Base-by-base conservation (phyloP, 306 rosid genomes). In the Clitoria ternatea region DNA sequence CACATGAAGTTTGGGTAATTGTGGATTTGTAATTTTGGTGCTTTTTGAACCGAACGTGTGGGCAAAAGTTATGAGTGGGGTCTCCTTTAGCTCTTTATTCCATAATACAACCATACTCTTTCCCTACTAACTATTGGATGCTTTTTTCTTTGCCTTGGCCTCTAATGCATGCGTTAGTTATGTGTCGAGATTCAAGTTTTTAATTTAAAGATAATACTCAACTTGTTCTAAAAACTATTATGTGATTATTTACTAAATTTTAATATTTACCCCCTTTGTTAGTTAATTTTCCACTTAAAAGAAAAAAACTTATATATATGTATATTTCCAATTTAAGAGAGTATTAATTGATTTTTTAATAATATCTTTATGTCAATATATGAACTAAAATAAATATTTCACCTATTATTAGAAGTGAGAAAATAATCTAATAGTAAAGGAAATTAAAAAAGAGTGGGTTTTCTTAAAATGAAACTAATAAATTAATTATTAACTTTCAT, bases 1-100 rank as follows among this genome's bases (percentile, higher is more conserved):
- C 72, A 66, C 72, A 59, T 66, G 72, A 66, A 66, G 45, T 24
- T 10, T 47, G 20, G 66, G 54, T n/a, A n/a, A n/a, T 64, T 40
- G 48, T 40, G 52, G 19, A 39, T 37, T 61, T 39, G 32, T 42
- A 35, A 61, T 8, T 54, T 2, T 37, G 62, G 47, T 32, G 55
- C 13, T 44, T 32, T 27, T 73, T 36, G 43, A 30, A 32, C 24
- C 44, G 63, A 73, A 60, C 50, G 77, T 72, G 70, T 55, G 52
- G 43, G 65, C 23, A 53, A 74, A 39, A 59, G 22, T 24, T 43
- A 43, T 9, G 7, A 27, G 69, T 56, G 75, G 79, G 79, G 66
- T 64, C 59, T 66, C 45, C 18, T 18, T 67, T 26, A 43, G 66
- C 9, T 19, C 66, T 64, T 42, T 43, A 42, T 42, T 64, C 55